These are phyloP conservation scores for Penicillium sumatraense DNA, from an alignment of 2,329 filamentous ascomycete species.

Conservation along the genomic window DNA sequence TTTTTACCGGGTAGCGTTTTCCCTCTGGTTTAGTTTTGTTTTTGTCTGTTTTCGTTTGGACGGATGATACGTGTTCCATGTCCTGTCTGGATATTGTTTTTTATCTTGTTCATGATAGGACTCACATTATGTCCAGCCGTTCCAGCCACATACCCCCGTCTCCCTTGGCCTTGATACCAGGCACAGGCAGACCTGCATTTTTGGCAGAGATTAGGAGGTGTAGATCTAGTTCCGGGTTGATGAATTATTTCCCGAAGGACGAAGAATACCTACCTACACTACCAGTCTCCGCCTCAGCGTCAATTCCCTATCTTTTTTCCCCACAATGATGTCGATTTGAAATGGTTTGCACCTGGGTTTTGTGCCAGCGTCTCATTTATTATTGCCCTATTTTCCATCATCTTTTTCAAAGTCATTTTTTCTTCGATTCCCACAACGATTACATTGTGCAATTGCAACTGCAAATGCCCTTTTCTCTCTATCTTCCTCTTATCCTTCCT, in stretches of 20 bases:
- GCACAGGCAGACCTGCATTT: slow-evolving; percentile 19
- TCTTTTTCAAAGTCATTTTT: slow-evolving; percentile 1
- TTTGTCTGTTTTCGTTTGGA: slow-evolving; percentile 8
- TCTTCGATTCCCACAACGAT: background rate
- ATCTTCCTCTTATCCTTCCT: background rate
- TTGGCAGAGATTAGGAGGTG: slow-evolving; percentile 6
- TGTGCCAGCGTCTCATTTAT: background rate
- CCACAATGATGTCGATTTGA: slow-evolving; percentile 2
- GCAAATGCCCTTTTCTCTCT: background rate
- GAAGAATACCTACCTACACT: background rate
- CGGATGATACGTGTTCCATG: slow-evolving; percentile 6
- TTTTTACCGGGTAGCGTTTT: background rate
- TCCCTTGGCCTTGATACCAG: slow-evolving; percentile 2
- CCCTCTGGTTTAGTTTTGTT: slow-evolving; percentile 1
- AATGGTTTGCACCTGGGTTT: slow-evolving; percentile 7
- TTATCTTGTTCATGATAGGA: background rate
- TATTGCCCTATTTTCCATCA: background rate
- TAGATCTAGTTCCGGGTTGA: background rate
- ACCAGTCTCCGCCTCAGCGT: background rate
- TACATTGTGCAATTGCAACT: background rate
- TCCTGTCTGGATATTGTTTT: background rate
- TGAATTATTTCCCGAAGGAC: too few relatives aligned
- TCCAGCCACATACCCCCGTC: slow-evolving; percentile 24
- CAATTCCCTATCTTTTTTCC: background rate
- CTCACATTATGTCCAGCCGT: slow-evolving; percentile 9